Evolutionary conservation across 2,329 filamentous ascomycete genomes (phyloP), one percentile per base, ranked within the genome.

Genomic region (Pseudocercospora fijiensis): DNA sequence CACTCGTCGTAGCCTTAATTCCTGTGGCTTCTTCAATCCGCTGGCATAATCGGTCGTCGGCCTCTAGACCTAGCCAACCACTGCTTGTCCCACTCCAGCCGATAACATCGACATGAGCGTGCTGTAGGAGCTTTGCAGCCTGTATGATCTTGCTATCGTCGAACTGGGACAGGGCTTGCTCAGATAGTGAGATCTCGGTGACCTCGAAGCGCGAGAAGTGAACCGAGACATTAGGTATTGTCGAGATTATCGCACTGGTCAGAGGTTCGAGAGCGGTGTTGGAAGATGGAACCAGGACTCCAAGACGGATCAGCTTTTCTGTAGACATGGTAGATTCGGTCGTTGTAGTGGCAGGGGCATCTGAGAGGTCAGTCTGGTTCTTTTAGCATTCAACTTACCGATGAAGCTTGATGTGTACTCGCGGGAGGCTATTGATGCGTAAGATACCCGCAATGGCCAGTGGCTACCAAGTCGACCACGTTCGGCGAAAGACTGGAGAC

Each of bases 191-290:
- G 64, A 81, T 80, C 8, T 72, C 72, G 13, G 77, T 80, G 3
- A 81, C 78, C 6, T 72, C 69, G 65, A 81, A 79, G 52, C 79
- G 77, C 7, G 77, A 76, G 72, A 79, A 81, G 70, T 81, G 79
- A 8, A 76, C 78, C 2, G 75, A 77, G 20, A 80, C 70, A 13
- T 70, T 66, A 2, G 73, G 67, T 16, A 78, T 68, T 11, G 65
- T 60, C 16, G 72, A 69, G 45, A 79, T 62, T 41, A 81, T 76
- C 27, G 73, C 71, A 26, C 71, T 72, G 6, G 78, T 80, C 16
- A 81, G 73, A 9, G 79, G 80, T 66, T 81, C 79, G 22, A 81
- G 73, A 4, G 75, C 73, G 6, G 78, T 82, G 69, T 81, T 80
- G 55, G 79, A 81, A 37, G 77, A 79, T 13, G 79, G 79, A n/a